Base-by-base conservation (phyloP, 2,329 filamentous ascomycete species). In the Xylaria sp. region DNA sequence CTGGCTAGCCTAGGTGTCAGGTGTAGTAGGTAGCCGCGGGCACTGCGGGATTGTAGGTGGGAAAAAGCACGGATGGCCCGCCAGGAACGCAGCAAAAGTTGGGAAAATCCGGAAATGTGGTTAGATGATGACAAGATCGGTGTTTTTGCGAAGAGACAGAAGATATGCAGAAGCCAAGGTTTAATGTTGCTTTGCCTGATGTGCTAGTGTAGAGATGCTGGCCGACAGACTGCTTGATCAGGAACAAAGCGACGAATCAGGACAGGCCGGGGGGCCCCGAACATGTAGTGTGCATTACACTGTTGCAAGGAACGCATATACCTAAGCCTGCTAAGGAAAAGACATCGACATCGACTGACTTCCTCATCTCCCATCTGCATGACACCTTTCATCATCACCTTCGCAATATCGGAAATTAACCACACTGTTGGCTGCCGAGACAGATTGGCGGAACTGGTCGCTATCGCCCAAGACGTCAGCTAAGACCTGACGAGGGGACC, bases 241-340 rank as follows among this genome's bases (percentile, higher is more conserved):
- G 58, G 52, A 45, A 60, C 58, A 60, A 60, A 60, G 52, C 50
- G 38, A 54, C 58, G 58, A 61, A 61, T 61, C 55, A 61, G 44
- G 56, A 48, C 48, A 56, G 47, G 39, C 19, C 22, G 21, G 51
- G 24, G 5, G 16, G 11, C 29, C 29, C 29, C 11, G 29, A 7
- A 13, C 11, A 34, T 34, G 29, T 34, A 34, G 8, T 52, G 41
- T 47, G 43, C 38, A 44, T 29, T 39, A 11, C 43, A 49, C 49
- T 39, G 49, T 41, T 52, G 37, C 21, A 51, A 49, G 37, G 29
- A 19, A 45, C 11, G 22, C 34, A 50, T 37, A 43, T 52, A 52
- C 54, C 22, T 44, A n/a, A 44, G 40, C 20, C 20, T 44, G 7
- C 20, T 22, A 18, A 38, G 34, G 17, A 18, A 20, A 19, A 39